Evolutionary conservation across 495 filamentous ascomycete genomes (phyloP).

Genomic region (Filosporella fistucella): DNA sequence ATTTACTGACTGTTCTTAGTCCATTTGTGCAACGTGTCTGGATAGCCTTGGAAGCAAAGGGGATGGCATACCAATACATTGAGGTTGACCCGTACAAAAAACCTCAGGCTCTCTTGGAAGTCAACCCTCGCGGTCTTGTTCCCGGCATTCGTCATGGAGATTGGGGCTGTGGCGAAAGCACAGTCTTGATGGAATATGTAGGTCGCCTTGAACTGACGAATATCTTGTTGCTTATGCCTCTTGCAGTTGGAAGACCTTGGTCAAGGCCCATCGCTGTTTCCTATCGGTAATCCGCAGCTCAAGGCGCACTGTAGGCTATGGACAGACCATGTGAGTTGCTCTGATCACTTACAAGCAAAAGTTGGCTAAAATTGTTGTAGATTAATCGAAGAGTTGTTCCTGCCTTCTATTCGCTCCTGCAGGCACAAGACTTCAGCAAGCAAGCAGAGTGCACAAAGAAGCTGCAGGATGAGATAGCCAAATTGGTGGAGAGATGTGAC

Average conservation of each 20-base stretch:
- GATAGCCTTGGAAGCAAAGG: constrained; percentile 90
- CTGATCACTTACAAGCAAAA: not conserved
- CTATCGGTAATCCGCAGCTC: constrained; percentile 57
- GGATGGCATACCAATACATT: constrained; percentile 82
- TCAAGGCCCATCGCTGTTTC: constrained; percentile 57
- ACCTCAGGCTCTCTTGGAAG: constrained; percentile 69
- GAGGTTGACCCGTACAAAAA: constrained; percentile 88
- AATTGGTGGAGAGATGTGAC: constrained; percentile 69
- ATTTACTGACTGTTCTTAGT: constrained; percentile 15
- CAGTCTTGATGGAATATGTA: constrained; percentile 88
- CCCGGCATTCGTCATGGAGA: constrained; percentile 79
- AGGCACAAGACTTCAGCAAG: constrained; percentile 61
- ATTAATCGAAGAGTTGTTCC: constrained; percentile 83
- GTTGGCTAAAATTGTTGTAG: constrained; percentile 33
- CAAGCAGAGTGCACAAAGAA: constrained; percentile 60
- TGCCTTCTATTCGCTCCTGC: constrained; percentile 72
- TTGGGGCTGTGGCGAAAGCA: constrained; percentile 86
- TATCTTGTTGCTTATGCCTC: not conserved
- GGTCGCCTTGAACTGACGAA: not conserved
- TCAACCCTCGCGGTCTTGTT: constrained; percentile 86
- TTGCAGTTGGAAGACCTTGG: constrained; percentile 73
- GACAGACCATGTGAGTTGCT: constrained; percentile 71
- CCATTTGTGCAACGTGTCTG: constrained; percentile 88
- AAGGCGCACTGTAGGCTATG: constrained; percentile 80
- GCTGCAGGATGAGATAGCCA: constrained; percentile 64